These are phyloP conservation scores for Naegleria gruberi DNA, from an alignment of 208 protist genomes.

Conservation along the genomic window DNA sequence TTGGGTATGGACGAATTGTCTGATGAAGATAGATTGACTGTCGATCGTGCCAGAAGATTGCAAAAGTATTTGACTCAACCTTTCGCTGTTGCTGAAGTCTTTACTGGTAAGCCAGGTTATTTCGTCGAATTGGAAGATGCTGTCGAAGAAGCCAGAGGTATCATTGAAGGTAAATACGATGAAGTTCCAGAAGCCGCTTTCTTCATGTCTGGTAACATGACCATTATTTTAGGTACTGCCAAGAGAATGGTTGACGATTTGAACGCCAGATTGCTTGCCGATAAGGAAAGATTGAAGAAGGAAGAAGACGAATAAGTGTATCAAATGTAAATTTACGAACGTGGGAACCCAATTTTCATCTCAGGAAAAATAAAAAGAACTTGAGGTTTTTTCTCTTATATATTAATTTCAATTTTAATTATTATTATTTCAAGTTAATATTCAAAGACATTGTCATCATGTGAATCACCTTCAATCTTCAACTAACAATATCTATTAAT, in stretches of 20 bases:
- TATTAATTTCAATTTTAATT: no score
- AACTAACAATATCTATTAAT: no score
- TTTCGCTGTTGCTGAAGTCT: constrained; percentile 93
- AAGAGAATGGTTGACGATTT: constrained; percentile 68
- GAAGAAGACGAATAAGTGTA: background rate
- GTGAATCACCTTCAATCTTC: no score
- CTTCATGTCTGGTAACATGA: constrained; percentile 94
- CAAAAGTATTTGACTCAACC: constrained; percentile 94
- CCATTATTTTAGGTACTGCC: constrained; percentile 81
- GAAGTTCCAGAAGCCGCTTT: constrained; percentile 92
- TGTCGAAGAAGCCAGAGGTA: constrained; percentile 81
- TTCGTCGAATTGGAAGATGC: constrained; percentile 85
- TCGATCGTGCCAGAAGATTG: constrained; percentile 87
- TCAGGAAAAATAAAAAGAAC: no score
- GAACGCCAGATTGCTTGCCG: constrained; percentile 44
- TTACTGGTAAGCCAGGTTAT: constrained; percentile 88
- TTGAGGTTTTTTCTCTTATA: no score
- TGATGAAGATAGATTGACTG: constrained; percentile 93
- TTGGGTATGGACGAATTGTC: constrained; percentile 97
- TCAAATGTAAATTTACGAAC: no score
- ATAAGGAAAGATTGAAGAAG: background rate
- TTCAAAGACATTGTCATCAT: no score
- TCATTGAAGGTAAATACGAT: constrained; percentile 85
- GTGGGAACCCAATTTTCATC: no score
- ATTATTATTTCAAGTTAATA: no score